Conservation (phyloP, 1,139 yeast species). For the Yamadazyma epiphylla region DNA sequence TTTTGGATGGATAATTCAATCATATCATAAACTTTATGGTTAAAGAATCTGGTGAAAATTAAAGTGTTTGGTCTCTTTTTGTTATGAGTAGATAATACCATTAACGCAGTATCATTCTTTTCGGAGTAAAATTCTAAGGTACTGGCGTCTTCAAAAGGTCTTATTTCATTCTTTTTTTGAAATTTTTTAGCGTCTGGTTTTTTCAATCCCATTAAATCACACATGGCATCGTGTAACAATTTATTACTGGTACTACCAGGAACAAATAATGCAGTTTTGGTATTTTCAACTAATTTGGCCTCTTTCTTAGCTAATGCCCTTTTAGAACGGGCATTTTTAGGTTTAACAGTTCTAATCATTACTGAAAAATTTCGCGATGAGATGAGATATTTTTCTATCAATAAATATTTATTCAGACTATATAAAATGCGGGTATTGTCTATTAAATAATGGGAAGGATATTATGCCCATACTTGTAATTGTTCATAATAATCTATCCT, state of each 20-base stretch:
- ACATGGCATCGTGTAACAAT: slow-evolving; percentile 81
- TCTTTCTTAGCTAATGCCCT: slow-evolving; percentile 89
- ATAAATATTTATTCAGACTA: too few relatives aligned
- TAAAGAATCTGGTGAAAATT: slow-evolving; percentile 85
- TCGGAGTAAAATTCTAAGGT: slow-evolving; percentile 88
- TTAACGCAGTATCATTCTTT: slow-evolving; percentile 84
- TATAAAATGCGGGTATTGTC: too few relatives aligned
- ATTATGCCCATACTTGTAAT: slow-evolving; percentile 39
- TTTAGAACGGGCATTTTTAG: slow-evolving; percentile 94
- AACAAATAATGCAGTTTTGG: slow-evolving; percentile 84
- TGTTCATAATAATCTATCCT: slow-evolving; percentile 48
- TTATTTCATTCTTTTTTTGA: slow-evolving; percentile 78
- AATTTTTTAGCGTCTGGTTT: slow-evolving; percentile 90
- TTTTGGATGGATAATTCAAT: slow-evolving; percentile 76
- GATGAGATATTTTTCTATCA: too few relatives aligned
- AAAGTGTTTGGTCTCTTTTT: slow-evolving; percentile 93
- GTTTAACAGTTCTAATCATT: slow-evolving; percentile 33
- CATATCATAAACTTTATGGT: slow-evolving; percentile 90
- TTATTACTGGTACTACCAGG: slow-evolving; percentile 86
- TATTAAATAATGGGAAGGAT: background rate
- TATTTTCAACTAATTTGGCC: slow-evolving; percentile 84
- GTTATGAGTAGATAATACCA: slow-evolving; percentile 79
- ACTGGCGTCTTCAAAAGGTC: slow-evolving; percentile 91
- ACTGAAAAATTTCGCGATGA: slow-evolving; percentile 6
- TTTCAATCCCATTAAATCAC: slow-evolving; percentile 85